These are phyloP conservation scores for Ambrosia artemisiifolia DNA, from an alignment of 129 eudicot species.

Conservation along the genomic window DNA sequence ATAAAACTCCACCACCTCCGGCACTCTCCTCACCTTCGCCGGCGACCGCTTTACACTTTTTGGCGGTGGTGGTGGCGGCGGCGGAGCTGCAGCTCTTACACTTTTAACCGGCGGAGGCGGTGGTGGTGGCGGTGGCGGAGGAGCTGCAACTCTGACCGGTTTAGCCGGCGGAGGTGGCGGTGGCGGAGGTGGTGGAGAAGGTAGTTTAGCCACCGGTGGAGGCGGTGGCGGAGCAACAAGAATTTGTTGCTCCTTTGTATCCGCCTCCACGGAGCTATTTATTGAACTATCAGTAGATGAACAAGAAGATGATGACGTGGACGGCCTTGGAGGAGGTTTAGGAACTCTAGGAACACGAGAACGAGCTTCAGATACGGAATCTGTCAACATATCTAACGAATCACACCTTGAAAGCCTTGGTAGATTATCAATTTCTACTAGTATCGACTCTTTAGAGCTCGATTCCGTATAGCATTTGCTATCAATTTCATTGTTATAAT, in stretches of 20 bases:
- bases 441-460: conserved; percentile 30
- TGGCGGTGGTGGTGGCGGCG: conserved; percentile 48
- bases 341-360: conserved; percentile 86
- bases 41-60: conserved; percentile 42
- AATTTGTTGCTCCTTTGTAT: conserved; percentile 31
- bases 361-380: conserved; percentile 30
- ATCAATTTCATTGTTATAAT: conserved; percentile 2
- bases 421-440: conserved; percentile 29
- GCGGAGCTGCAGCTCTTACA: conserved; percentile 36
- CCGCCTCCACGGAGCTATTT: conserved; percentile 39
- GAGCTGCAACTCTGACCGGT: conserved; percentile 28
- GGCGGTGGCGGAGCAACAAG: conserved; percentile 20
- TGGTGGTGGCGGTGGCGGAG: conserved; percentile 46
- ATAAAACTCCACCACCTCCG: conserved; percentile 95
- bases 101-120: conserved; percentile 46
- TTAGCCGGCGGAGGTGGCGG: conserved; percentile 52
- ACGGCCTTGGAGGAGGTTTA: conserved; percentile 67
- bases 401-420: conserved; percentile 40
- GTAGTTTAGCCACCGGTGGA: conserved; percentile 15
- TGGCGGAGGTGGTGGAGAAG: conserved; percentile 44
- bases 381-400: conserved; percentile 46
- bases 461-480: conserved; percentile 22
- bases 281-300: conserved; percentile 34
- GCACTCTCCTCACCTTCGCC: conserved; percentile 75
- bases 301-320: conserved; percentile 30